phyloP scores from a whole-genome alignment of 2,329 filamentous ascomycete species.

The Aspergillus terreus region DNA sequence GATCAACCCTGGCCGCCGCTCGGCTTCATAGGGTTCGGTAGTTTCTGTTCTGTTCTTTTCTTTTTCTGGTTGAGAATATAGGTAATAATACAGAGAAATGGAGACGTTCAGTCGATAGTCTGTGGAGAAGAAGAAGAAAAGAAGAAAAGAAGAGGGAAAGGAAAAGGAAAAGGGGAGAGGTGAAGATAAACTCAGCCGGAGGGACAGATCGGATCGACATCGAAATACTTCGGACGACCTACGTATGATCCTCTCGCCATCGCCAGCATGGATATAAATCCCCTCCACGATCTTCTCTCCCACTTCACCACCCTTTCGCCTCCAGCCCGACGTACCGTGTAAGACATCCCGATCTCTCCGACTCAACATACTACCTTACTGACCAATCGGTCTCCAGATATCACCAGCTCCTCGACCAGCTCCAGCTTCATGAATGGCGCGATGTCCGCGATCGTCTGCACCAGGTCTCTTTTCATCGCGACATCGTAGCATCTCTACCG shows the following conservation, averaged over 20 bases:
- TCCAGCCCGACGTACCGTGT: conserved; percentile 5
- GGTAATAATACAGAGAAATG: background rate
- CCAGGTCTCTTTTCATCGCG: conserved; percentile 23
- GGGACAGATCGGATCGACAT: background rate
- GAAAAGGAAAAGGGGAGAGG: conserved; percentile 3
- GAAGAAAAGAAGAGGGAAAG: conserved; percentile 1
- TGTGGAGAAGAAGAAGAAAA: conserved; percentile 1
- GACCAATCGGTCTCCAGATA: conserved; percentile 16
- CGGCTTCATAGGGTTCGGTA: conserved; percentile 9
- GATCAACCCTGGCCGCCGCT: conserved; percentile 7
- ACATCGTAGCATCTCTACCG: conserved; percentile 32
- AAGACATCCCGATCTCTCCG: background rate
- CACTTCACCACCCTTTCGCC: conserved; percentile 3
- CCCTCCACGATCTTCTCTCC: conserved; percentile 1
- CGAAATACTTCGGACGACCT: too few species aligned
- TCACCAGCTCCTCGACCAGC: conserved; percentile 23
- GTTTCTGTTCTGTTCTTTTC: conserved; percentile 11
- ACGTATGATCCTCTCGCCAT: background rate
- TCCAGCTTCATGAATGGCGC: conserved; percentile 29
- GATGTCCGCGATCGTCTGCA: conserved; percentile 21
- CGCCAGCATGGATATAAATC: background rate
- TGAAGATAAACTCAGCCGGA: too few species aligned
- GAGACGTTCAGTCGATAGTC: background rate
- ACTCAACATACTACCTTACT: background rate
- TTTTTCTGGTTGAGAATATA: background rate